Base-by-base conservation (phyloP, 2,329 filamentous ascomycete species). In the Lanzia echinophila region DNA sequence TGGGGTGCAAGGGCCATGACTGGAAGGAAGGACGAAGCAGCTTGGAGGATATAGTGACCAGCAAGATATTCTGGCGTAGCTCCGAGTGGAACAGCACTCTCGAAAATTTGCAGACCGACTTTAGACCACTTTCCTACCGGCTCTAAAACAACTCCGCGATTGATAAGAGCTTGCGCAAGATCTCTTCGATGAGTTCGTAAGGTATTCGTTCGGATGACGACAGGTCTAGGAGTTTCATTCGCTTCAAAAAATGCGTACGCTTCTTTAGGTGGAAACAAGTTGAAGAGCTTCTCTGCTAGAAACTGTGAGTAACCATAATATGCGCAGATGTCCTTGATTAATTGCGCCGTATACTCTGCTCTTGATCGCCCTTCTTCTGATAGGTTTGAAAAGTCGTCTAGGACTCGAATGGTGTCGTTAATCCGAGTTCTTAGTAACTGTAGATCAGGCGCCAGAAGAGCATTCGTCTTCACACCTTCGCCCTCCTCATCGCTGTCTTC, bases 121-220 rank as follows among this genome's bases (percentile, higher is more conserved):
- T 99, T 99, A 63, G 88, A 94, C 94, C 94, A 99, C 72, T 97
- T 97, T 58, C 94, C 94, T 17, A 99, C 90, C 2, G 94, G 94
- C 72, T 99, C 92, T 38, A 99, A 81, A 13, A 91, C 95, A 47
- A 99, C 94, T 60, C 94, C 94, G 60, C 92, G 88, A 74, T 96
- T 96, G 77, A 96, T 96, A 56, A 96, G 80, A 1, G 91, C 82
- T 70, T 96, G 91, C 10, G 94, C 94, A 17, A 99, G 85, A 59
- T 95, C 91, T 65, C 83, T 75, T 50, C 83, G 77, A 67, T 84
- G 81, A 36, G 82, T 86, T 39, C 90, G 87, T 56, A 99, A 81
- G 8, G 92, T 99, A 73, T 99, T 99, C 59, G 94, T 97, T 67
- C 94, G 86, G 68, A 99, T 95, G 61, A 99, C 94, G 55, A 99